These are phyloP conservation scores for Globisporangium polare DNA, from an alignment of 352 stramenopile species.

Conservation along the genomic window DNA sequence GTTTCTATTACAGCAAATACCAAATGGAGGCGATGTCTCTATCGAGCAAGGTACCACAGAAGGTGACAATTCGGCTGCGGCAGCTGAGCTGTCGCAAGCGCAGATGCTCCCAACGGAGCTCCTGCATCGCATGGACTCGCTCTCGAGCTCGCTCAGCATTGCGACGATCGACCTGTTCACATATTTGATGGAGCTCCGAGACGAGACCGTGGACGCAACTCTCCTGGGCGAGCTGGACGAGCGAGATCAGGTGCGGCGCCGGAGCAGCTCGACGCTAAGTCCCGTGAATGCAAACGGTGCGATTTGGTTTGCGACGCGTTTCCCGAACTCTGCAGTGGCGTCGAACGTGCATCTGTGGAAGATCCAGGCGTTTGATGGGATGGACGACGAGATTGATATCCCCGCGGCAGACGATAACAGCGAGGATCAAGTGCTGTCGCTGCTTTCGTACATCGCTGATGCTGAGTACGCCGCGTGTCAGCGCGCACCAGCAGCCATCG, in stretches of 20 bases:
- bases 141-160: conserved; percentile 77
- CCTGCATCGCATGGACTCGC: conserved; percentile 74
- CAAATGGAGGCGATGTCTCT: background rate
- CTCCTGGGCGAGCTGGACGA: conserved; percentile 34
- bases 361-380: conserved; percentile 60
- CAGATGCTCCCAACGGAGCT: conserved; percentile 63
- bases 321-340: conserved; percentile 71
- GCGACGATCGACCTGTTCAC: conserved; percentile 83
- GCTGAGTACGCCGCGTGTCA: conserved; percentile 77
- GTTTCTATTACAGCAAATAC: conserved; percentile 58
- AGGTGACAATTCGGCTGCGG: background rate
- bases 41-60: background rate
- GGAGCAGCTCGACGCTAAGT: conserved; percentile 17
- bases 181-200: conserved; percentile 62
- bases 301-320: conserved; percentile 79
- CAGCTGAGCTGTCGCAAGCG: conserved; percentile 5
- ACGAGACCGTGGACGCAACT: conserved; percentile 51
- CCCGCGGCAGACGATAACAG: conserved; percentile 54
- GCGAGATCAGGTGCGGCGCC: background rate
- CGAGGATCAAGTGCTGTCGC: conserved; percentile 71
- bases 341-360: conserved; percentile 81
- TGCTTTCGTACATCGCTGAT: conserved; percentile 83
- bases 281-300: conserved; percentile 33
- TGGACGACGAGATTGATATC: conserved; percentile 48
- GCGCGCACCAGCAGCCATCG: conserved; percentile 38